phyloP scores from a whole-genome alignment of 805 yeast species.

The Teunomyces funiuensis region DNA sequence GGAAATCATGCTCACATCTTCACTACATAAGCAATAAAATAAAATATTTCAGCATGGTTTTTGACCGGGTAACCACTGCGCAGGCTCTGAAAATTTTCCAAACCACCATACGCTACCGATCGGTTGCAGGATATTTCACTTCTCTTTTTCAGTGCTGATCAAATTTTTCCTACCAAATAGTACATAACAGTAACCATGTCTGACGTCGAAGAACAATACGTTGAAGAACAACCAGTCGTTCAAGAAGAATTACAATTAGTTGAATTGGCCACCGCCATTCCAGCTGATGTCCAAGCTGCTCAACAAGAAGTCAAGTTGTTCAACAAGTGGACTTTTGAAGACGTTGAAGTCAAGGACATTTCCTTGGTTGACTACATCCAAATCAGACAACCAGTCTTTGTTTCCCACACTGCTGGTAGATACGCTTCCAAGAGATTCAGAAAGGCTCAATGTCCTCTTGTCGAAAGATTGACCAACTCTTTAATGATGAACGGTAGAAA shows the following conservation, averaged over 20 bases:
- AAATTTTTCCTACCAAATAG: constrained; percentile 3
- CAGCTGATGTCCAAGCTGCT: constrained; percentile 95
- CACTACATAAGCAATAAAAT: constrained; percentile 12
- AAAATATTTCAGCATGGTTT: constrained; percentile 17
- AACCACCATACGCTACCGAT: neutral
- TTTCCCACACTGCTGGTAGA: constrained; percentile 99
- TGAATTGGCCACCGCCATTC: constrained; percentile 92
- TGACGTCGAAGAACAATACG: constrained; percentile 72
- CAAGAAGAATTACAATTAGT: constrained; percentile 81
- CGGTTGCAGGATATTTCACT: constrained; percentile 6
- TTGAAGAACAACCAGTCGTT: constrained; percentile 65
- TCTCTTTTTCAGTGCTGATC: constrained; percentile 7
- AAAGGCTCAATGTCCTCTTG: constrained; percentile 99
- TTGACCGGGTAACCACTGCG: constrained; percentile 15
- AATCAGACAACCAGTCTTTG: constrained; percentile 95
- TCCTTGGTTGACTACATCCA: constrained; percentile 98
- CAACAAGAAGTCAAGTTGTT: constrained; percentile 94
- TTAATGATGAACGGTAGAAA: constrained; percentile 99
- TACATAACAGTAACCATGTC: constrained; percentile 56
- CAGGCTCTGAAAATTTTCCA: constrained; percentile 14
- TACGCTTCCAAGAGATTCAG: constrained; percentile 99
- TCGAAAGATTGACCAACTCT: constrained; percentile 99
- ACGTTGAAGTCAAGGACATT: constrained; percentile 95
- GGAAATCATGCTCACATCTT: constrained; percentile 14
- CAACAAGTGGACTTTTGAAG: constrained; percentile 99